These are phyloP conservation scores for Knoxdaviesia proteae DNA, from an alignment of 2,329 filamentous ascomycete species.

Conservation along the genomic window DNA sequence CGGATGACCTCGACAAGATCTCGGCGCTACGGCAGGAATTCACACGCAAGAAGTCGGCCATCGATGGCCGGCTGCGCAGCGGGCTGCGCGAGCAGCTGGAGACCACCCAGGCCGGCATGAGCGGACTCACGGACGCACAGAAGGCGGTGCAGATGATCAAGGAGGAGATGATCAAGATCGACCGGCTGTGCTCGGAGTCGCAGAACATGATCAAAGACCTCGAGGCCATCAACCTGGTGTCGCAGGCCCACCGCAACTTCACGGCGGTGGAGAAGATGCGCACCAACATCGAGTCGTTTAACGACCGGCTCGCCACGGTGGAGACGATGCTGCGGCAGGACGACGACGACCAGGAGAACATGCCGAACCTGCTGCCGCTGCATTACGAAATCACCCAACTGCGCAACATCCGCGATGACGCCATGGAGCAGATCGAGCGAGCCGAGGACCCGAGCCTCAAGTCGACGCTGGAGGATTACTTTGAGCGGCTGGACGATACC, in stretches of 20 bases:
- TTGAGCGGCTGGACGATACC: slow-evolving; percentile 64
- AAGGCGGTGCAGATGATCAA: slow-evolving; percentile 83
- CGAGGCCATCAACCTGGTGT: slow-evolving; percentile 73
- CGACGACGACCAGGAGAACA: slow-evolving; percentile 67
- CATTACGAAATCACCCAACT: slow-evolving; percentile 86
- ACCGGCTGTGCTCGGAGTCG: slow-evolving; percentile 89
- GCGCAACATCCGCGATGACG: slow-evolving; percentile 85
- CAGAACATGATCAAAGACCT: slow-evolving; percentile 97
- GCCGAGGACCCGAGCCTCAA: slow-evolving; percentile 55
- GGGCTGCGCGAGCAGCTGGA: slow-evolving; percentile 84
- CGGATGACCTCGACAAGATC: slow-evolving; percentile 96
- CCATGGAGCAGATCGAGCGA: slow-evolving; percentile 83
- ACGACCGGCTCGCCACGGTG: slow-evolving; percentile 52
- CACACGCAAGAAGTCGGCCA: slow-evolving; percentile 73
- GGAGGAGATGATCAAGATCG: slow-evolving; percentile 97
- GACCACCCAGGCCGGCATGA: slow-evolving; percentile 85
- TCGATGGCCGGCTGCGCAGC: slow-evolving; percentile 76
- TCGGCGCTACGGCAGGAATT: slow-evolving; percentile 77
- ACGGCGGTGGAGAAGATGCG: slow-evolving; percentile 88
- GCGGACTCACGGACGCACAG: slow-evolving; percentile 70
- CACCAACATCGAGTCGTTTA: slow-evolving; percentile 71
- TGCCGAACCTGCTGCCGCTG: slow-evolving; percentile 73
- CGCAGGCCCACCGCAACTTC: slow-evolving; percentile 92
- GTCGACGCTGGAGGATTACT: slow-evolving; percentile 75
- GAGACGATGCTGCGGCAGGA: slow-evolving; percentile 66